phyloP scores from a whole-genome alignment of 495 filamentous ascomycete species.

The Thermothielavioides terrestris region DNA sequence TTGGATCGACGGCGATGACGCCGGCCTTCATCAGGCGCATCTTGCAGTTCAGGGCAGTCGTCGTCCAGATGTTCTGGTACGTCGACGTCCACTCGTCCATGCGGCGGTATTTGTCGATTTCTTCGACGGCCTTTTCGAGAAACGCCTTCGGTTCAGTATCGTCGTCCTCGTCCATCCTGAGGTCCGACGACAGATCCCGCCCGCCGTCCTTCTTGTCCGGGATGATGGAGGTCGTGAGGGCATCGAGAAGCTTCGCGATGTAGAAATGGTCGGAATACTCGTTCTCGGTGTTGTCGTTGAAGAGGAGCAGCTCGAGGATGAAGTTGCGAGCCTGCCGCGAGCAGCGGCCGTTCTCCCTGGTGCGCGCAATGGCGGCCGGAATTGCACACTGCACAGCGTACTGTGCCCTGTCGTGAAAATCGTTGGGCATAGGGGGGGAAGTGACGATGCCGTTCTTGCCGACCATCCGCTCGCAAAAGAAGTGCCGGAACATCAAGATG shows the following conservation, averaged over 20 bases:
- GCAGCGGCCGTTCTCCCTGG: conserved; percentile 70
- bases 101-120: conserved; percentile 81
- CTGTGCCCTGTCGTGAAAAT: conserved; percentile 74
- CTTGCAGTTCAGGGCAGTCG: conserved; percentile 71
- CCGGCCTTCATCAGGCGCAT: conserved; percentile 62
- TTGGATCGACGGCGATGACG: conserved; percentile 50
- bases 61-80: conserved; percentile 84
- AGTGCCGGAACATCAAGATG: conserved; percentile 69
- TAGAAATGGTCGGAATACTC: conserved; percentile 81
- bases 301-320: conserved; percentile 76
- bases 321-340: conserved; percentile 68
- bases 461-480: conserved; percentile 64
- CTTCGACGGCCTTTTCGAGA: conserved; percentile 61
- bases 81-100: conserved; percentile 92
- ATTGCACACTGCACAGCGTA: conserved; percentile 80
- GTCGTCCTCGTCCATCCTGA: conserved; percentile 29
- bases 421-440: conserved; percentile 71
- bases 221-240: conserved; percentile 68
- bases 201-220: conserved; percentile 47
- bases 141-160: conserved; percentile 42
- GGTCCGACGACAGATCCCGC: conserved; percentile 34
- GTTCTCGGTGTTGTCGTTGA: conserved; percentile 90
- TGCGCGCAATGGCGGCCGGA: conserved; percentile 64
- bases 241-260: conserved; percentile 69
- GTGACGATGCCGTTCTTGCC: conserved; percentile 37